Evolutionary conservation across 768 basidiomycete species (phyloP).

Genomic region (Mycena olivaceomarginata): DNA sequence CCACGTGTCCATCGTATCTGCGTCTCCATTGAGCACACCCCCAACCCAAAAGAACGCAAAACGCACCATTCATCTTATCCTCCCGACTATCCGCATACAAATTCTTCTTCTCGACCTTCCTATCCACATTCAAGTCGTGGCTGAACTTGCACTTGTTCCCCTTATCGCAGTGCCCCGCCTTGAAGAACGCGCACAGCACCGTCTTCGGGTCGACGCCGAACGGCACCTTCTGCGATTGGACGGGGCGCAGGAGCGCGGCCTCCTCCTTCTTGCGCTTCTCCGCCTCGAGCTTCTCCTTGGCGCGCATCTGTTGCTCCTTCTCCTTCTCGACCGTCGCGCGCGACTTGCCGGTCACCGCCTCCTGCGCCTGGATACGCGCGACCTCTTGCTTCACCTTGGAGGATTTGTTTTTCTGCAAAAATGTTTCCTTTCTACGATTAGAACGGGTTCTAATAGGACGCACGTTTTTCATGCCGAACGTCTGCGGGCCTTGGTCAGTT

Average conservation of each 20-base stretch:
- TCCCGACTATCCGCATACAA: conserved; percentile 93
- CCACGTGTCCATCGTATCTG: conserved; percentile 99
- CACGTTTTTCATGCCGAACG: conserved; percentile 93
- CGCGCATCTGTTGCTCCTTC: conserved; percentile 86
- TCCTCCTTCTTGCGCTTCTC: conserved; percentile 92
- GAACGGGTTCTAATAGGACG: conserved; percentile 50
- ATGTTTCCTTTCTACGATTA: conserved; percentile 7
- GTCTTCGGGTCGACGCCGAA: conserved; percentile 99
- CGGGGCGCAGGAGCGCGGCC: conserved; percentile 87
- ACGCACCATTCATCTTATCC: conserved; percentile 80
- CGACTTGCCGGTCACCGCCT: conserved; percentile 85
- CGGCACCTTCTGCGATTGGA: conserved; percentile 90
- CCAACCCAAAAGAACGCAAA: background rate
- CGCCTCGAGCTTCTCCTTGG: conserved; percentile 85
- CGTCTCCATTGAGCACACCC: background rate
- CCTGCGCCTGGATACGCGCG: conserved; percentile 86
- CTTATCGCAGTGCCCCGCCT: conserved; percentile 95
- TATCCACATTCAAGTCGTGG: conserved; percentile 90
- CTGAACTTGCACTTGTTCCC: conserved; percentile 98
- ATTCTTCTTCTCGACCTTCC: conserved; percentile 97
- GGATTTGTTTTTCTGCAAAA: conserved; percentile 92
- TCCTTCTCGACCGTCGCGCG: conserved; percentile 89
- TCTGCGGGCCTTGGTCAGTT: conserved; percentile 67
- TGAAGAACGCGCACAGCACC: conserved; percentile 93
- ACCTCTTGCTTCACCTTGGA: conserved; percentile 94